These are phyloP conservation scores for Anthracocystis walkeri DNA, from an alignment of 1,284 basidiomycete species.

Conservation along the genomic window DNA sequence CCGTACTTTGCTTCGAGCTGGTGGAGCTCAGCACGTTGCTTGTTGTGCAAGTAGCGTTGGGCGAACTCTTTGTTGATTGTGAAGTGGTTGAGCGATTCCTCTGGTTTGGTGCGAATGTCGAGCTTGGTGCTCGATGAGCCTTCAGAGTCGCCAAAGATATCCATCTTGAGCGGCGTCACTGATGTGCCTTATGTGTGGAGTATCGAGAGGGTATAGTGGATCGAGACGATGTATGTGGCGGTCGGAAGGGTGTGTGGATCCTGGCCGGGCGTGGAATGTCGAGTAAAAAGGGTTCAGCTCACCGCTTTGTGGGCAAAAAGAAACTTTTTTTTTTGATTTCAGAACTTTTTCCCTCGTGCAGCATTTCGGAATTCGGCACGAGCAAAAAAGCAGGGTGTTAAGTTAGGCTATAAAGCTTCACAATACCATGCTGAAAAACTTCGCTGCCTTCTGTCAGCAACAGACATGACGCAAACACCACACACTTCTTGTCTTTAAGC, in stretches of 20 bases:
- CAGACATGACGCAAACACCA: background rate
- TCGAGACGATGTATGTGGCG: background rate
- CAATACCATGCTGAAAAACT: background rate
- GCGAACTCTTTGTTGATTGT: constrained; percentile 67
- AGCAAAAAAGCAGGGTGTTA: background rate
- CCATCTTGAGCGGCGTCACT: constrained; percentile 24
- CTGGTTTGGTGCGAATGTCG: constrained; percentile 46
- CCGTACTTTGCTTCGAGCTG: constrained; percentile 63
- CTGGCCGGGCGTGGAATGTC: background rate
- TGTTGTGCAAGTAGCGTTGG: constrained; percentile 64
- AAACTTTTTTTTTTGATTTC: constrained; percentile 1
- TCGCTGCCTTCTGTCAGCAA: background rate
- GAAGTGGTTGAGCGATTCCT: constrained; percentile 53
- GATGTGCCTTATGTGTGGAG: background rate
- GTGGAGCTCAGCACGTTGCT: constrained; percentile 63
- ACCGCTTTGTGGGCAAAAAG: background rate
- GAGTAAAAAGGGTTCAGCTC: constrained; percentile 8
- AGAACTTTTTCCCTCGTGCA: background rate
- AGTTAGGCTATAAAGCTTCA: background rate
- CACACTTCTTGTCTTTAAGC: background rate
- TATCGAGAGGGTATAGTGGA: background rate
- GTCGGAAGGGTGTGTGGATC: background rate
- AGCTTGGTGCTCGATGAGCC: constrained; percentile 14
- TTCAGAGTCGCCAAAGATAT: constrained; percentile 30
- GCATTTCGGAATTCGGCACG: background rate